phyloP scores from a whole-genome alignment of 495 filamentous ascomycete species.

The Talaromyces proteolyticus region DNA sequence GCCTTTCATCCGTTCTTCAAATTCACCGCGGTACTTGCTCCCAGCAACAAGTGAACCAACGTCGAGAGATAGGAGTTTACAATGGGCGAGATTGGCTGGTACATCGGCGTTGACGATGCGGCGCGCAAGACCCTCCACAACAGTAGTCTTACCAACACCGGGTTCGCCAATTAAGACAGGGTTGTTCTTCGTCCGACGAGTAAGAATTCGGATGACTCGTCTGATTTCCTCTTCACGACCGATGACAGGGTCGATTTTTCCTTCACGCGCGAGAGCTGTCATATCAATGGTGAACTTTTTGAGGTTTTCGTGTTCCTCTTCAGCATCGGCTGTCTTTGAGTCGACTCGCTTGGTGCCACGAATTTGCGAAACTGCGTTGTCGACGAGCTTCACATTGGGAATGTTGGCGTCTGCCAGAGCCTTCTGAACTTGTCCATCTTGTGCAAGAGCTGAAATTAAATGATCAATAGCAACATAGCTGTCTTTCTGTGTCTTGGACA shows the following conservation, averaged over 20 bases:
- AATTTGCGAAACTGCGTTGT: constrained; percentile 81
- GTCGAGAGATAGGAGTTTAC: constrained; percentile 88
- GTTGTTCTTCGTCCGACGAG: constrained; percentile 96
- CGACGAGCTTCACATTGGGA: constrained; percentile 83
- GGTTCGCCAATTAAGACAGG: constrained; percentile 94
- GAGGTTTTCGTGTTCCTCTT: constrained; percentile 85
- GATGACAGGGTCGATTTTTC: constrained; percentile 97
- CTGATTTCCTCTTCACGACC: constrained; percentile 95
- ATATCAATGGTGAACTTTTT: constrained; percentile 98
- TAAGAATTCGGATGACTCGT: constrained; percentile 88
- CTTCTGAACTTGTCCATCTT: constrained; percentile 68
- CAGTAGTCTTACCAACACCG: constrained; percentile 97
- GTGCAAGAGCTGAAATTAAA: constrained; percentile 74
- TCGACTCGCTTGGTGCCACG: constrained; percentile 88
- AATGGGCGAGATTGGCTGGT: constrained; percentile 89
- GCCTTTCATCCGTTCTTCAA: constrained; percentile 98
- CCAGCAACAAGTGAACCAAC: constrained; percentile 93
- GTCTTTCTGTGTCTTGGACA: constrained; percentile 94
- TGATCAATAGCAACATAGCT: constrained; percentile 92
- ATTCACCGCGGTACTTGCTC: constrained; percentile 96
- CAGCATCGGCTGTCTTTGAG: constrained; percentile 87
- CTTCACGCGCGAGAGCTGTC: constrained; percentile 88
- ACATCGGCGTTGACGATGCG: constrained; percentile 95
- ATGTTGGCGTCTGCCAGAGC: constrained; percentile 82
- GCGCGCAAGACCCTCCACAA: constrained; percentile 93